phyloP scores from a whole-genome alignment of 768 basidiomycete species.

The Macrolepiota fuliginosa region DNA sequence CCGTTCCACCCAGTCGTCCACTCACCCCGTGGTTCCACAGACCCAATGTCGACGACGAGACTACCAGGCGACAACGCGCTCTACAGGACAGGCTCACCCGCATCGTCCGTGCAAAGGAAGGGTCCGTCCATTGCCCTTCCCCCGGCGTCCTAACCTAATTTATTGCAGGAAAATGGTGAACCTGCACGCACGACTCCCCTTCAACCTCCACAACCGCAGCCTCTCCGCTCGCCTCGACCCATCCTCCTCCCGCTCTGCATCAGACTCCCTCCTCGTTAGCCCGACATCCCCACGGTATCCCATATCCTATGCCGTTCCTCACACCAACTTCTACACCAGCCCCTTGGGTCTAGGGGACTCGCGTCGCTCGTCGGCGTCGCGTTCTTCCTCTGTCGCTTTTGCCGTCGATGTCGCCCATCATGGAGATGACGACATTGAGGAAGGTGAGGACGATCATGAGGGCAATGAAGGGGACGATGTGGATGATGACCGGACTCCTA shows the following conservation, averaged over 20 bases:
- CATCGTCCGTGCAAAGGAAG: constrained; percentile 59
- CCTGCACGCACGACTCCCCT: constrained; percentile 51
- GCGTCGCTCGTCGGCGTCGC: constrained; percentile 16
- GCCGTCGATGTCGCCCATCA: not conserved
- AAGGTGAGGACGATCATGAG: not conserved
- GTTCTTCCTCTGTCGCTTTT: constrained; percentile 8
- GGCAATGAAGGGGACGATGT: not conserved
- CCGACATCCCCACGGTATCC: constrained; percentile 17
- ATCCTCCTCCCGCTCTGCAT: constrained; percentile 24
- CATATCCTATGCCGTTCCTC: constrained; percentile 13
- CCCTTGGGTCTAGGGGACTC: not conserved
- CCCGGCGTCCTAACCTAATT: not conserved
- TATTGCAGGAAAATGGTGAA: constrained; percentile 62
- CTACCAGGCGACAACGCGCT: constrained; percentile 34
- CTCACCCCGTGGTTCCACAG: constrained; percentile 1
- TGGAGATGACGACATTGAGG: not conserved
- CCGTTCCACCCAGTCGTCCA: not conserved
- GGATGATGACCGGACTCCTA: constrained; percentile 10
- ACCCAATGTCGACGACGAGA: constrained; percentile 6
- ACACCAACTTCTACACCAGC: constrained; percentile 5
- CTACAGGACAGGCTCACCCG: constrained; percentile 48
- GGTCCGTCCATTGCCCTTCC: constrained; percentile 31
- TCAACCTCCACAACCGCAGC: constrained; percentile 50
- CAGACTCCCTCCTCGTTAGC: constrained; percentile 24
- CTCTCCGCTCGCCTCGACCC: constrained; percentile 21